Evolutionary conservation across 345 rosid species (phyloP), one percentile per base, ranked within the genome.

Genomic region (Brassica incana): DNA sequence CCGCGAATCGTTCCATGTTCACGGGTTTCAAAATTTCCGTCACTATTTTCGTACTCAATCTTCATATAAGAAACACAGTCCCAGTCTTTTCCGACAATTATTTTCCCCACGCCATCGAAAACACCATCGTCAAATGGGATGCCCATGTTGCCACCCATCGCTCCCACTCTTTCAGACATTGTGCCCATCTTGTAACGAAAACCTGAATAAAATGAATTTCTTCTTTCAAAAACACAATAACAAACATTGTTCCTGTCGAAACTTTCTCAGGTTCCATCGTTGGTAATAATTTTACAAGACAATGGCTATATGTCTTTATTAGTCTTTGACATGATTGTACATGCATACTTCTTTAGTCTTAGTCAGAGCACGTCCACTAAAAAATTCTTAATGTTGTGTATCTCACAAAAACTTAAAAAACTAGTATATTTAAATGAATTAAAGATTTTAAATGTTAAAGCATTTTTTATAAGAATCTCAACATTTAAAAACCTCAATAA

Each of bases 101-200:
- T 15, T 23, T 67, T 79, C 43, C 61, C 67, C 38, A 79, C 78
- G 60, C 82, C 73, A 7, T 73, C 74, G 2, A 73, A 79, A 79
- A 73, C 32, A 1, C 78, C 82, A 48, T 79, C 78, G 65, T 79
- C 74, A 38, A 79, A 79, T 60, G 58, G 1, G 0, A 0, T 38
- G 50, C 82, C 82, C 16, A 0, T 35, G 78, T 61, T 66, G 59
- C 81, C 77, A 77, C 80, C 80, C 23, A 77, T 7, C 1, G 71
- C 14, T 71, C 71, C 76, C 63, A 69, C 27, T 16, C 70, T 77
- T 62, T 69, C 56, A 2, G 75, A 45, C 80, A 69, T 77, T 61
- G 63, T 18, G 48, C 48, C 62, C 23, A 69, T 68, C 56, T 60
- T 50, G 29, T 23, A 36, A 27, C 30, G 1, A 54, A 8, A 67